Percentiles rank a stretch among this genome's conserved stretches.
Conservation (phyloP, 192 early-diverging fungal species). For the Backusella tuberculispora region DNA sequence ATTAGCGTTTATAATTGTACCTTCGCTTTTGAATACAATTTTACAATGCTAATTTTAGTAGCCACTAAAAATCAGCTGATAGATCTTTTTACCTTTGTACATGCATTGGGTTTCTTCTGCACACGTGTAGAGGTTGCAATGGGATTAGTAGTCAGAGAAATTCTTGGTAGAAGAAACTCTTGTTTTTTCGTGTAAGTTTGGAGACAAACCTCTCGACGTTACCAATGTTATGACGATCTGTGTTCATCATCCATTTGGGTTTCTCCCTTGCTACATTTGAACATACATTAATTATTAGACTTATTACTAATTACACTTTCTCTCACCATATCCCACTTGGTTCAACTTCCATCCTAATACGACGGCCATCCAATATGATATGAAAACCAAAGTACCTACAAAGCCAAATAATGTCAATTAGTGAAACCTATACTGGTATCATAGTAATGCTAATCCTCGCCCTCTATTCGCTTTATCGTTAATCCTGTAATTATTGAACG, state of each 20-base stretch:
- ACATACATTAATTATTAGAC: conserved; percentile 19
- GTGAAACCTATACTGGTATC: not conserved
- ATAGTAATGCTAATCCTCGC: conserved; percentile 11
- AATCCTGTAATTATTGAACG: conserved; percentile 9
- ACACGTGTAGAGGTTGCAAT: conserved; percentile 13
- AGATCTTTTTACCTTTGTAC: not conserved
- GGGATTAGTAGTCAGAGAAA: conserved; percentile 18
- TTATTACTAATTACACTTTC: conserved; percentile 14
- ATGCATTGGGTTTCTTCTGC: conserved; percentile 19
- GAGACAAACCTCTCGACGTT: conserved; percentile 18
- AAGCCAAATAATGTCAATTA: conserved; percentile 7
- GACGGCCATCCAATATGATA: conserved; percentile 10
- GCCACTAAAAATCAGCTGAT: conserved; percentile 7
- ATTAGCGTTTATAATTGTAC: not conserved
- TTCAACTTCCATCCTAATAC: conserved; percentile 15
- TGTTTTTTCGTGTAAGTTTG: conserved; percentile 16
- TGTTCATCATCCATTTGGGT: conserved; percentile 19
- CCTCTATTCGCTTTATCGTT: conserved; percentile 12
- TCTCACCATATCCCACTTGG: conserved; percentile 14
- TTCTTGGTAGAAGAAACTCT: conserved; percentile 12
- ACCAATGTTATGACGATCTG: conserved; percentile 20
- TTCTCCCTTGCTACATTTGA: conserved; percentile 23
- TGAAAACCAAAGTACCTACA: conserved; percentile 14
- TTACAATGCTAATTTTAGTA: no score
- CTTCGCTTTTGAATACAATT: conserved; percentile 8